These are phyloP conservation scores for Polyplosphaeria fusca DNA, from an alignment of 495 filamentous ascomycete species.

Conservation along the genomic window DNA sequence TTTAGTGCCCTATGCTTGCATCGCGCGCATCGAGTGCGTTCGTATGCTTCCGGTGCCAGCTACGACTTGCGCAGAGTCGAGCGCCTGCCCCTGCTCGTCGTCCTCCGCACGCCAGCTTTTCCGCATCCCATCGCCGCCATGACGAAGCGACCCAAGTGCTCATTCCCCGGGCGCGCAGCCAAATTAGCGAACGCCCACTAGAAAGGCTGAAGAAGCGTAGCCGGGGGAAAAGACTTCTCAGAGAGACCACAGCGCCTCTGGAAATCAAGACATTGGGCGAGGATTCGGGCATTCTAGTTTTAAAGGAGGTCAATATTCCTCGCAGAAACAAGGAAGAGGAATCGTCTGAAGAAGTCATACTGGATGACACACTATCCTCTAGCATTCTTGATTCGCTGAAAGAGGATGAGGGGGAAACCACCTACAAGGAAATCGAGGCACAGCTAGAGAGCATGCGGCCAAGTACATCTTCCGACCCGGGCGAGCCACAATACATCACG, in stretches of 20 bases:
- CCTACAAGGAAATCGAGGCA: constrained; percentile 13
- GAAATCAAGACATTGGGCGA: constrained; percentile 26
- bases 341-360: background rate
- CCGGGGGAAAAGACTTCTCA: constrained; percentile 8
- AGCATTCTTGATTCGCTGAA: constrained; percentile 22
- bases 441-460: constrained; percentile 31
- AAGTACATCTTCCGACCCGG: background rate
- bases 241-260: constrained; percentile 17
- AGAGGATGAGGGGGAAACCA: constrained; percentile 1
- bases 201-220: constrained; percentile 14
- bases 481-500: constrained; percentile 23
- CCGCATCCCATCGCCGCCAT: constrained; percentile 10
- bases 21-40: constrained; percentile 29
- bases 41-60: constrained; percentile 31
- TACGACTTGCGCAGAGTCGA: constrained; percentile 6
- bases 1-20: constrained; percentile 35
- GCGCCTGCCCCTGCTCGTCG: background rate
- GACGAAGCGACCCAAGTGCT: constrained; percentile 9
- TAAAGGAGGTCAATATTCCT: constrained; percentile 15
- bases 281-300: constrained; percentile 29
- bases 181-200: constrained; percentile 8
- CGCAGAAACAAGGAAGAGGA: background rate
- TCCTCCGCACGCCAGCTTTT: constrained; percentile 16
- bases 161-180: background rate
- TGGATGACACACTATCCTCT: background rate